phyloP scores from a whole-genome alignment of 2,329 filamentous ascomycete genomes.

The Neophaeococcomyces aloes region DNA sequence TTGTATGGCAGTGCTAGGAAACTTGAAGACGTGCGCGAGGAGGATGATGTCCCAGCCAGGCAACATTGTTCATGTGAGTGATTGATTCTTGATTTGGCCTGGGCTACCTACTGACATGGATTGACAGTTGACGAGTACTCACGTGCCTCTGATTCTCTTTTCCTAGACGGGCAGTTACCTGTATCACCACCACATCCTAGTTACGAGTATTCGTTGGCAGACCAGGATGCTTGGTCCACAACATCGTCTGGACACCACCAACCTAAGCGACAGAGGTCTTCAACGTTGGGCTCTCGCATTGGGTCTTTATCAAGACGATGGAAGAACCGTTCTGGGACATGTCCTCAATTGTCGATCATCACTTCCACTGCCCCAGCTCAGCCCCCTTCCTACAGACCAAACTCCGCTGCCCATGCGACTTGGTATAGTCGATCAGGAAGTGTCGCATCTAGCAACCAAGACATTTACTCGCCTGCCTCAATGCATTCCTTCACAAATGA shows the following conservation, averaged over 20 bases:
- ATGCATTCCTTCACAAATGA: constrained; percentile 40
- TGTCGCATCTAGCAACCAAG: constrained; percentile 21
- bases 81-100: constrained; percentile 59
- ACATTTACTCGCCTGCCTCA: constrained; percentile 6
- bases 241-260: constrained; percentile 21
- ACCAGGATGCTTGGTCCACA: constrained; percentile 12
- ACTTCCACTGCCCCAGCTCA: constrained; percentile 42
- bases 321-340: constrained; percentile 38
- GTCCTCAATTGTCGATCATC: constrained; percentile 45
- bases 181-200: constrained; percentile 11
- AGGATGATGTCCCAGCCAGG: constrained; percentile 57
- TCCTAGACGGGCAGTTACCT: constrained; percentile 6
- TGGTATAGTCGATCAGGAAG: constrained; percentile 24
- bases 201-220: constrained; percentile 14
- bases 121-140: constrained; percentile 11
- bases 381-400: constrained; percentile 50
- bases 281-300: constrained; percentile 52
- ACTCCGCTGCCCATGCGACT: constrained; percentile 45
- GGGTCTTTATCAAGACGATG: constrained; percentile 46
- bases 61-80: constrained; percentile 38
- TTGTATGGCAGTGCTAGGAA: constrained; percentile 46
- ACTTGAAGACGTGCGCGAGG: constrained; percentile 76
- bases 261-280: constrained; percentile 46
- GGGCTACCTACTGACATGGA: constrained; percentile 34
- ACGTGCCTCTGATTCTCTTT: constrained; percentile 23